Conservation (phyloP, 257 asterid species). For the Gentiana straminea region DNA sequence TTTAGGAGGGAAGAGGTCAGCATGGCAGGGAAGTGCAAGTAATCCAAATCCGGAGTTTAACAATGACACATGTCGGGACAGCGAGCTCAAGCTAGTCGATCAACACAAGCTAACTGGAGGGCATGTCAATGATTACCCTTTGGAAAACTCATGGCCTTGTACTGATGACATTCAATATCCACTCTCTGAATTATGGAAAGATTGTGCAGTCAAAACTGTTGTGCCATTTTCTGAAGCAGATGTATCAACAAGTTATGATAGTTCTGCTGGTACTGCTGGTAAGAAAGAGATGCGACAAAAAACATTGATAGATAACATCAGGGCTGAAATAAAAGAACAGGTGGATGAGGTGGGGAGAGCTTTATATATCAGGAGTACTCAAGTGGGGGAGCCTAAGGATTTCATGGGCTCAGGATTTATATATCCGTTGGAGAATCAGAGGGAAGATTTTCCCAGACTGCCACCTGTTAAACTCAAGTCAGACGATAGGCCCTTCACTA, state of each 20-base stretch:
- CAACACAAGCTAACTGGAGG: conserved; percentile 25
- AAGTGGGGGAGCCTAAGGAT: conserved; percentile 45
- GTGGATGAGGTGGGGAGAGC: conserved; percentile 87
- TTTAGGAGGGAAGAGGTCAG: conserved; percentile 41
- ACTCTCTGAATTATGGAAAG: conserved; percentile 45
- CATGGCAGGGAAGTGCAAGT: conserved; percentile 42
- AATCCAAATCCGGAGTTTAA: conserved; percentile 24
- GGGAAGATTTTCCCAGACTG: conserved; percentile 87
- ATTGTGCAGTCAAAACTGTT: conserved; percentile 62
- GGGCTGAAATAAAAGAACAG: conserved; percentile 66
- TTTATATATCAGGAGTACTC: conserved; percentile 54
- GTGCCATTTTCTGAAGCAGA: conserved; percentile 53
- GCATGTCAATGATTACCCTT: conserved; percentile 30
- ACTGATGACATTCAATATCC: conserved; percentile 31
- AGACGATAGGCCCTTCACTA: conserved; percentile 64
- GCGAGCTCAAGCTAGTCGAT: conserved; percentile 45
- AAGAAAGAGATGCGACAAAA: conserved; percentile 56
- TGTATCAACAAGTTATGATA: conserved; percentile 48
- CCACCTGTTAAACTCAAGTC: conserved; percentile 88
- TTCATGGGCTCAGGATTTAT: conserved; percentile 42
- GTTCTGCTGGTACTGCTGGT: conserved; percentile 25
- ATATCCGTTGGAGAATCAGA: conserved; percentile 46
- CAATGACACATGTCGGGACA: conserved; percentile 26
- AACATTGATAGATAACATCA: conserved; percentile 38
- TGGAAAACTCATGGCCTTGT: conserved; percentile 44